Evolutionary conservation across 352 stramenopile species (phyloP), one percentile per base, ranked within the genome.

Genomic region (Globisporangium irregulare): DNA sequence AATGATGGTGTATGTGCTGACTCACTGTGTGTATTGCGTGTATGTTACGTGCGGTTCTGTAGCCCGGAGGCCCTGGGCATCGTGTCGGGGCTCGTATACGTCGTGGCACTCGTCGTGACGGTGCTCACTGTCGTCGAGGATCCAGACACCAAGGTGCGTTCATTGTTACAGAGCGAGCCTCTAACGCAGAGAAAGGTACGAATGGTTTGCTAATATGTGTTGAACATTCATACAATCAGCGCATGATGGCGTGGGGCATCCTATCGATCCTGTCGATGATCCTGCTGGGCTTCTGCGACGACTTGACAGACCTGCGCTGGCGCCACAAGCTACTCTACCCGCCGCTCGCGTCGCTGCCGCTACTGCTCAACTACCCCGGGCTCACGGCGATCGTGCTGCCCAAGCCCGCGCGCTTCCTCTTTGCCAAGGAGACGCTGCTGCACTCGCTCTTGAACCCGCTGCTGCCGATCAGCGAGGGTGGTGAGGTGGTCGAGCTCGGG

Each of bases 271-370:
- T 92, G 20, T 97, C 97, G 55, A 98, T 98, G 86, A 96, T 98
- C 62, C 69, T 98, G 7, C 70, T 99, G 53, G 95, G 95, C 70
- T 94, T 94, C 66, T 89, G 76, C 0, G 97, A 99, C 78, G 98
- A 99, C 77, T 85, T 99, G 14, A 89, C 98, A 14, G 97, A 99
- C 73, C 90, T 99, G 55, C 87, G 86, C 41, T 95, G 87, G 87
- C 82, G 96, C 55, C 98, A 99, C 78, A 99, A 99, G 80, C 81
- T 99, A 24, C 78, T 99, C 62, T 92, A 99, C 65, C 97, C 97
- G 8, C 92, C 95, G 9, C 78, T 99, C 57, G 97, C 97, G 29
- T 98, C 95, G 24, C 81, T 99, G 27, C 97, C 98, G 2, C 79
- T 99, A 46, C 83, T 99, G 32, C 90, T 98, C 64, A 95, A 98